Conservation (phyloP, 371 early-diverging fungal species). For the Syncephalastrum sp. region DNA sequence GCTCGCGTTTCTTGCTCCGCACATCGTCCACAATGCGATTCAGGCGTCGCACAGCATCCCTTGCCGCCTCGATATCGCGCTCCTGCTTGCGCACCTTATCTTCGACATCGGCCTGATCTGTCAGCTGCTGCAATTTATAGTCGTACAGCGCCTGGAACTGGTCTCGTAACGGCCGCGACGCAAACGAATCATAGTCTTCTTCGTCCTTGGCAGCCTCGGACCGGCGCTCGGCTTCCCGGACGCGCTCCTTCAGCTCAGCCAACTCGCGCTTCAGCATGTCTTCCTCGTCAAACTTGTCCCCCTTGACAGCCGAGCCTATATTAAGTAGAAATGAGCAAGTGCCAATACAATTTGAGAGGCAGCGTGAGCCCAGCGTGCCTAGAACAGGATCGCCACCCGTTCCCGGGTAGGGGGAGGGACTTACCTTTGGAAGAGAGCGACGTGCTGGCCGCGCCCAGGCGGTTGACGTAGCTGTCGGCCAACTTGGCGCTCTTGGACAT, state of each 20-base stretch:
- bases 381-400: too few relatives aligned
- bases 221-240: conserved; percentile 38
- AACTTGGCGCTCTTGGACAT: conserved; percentile 50
- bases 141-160: conserved; percentile 53
- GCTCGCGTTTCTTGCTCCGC: conserved; percentile 43
- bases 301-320: conserved; percentile 24
- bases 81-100: conserved; percentile 49
- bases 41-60: conserved; percentile 45
- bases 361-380: too few relatives aligned
- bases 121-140: conserved; percentile 48
- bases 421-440: conserved; percentile 39
- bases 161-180: conserved; percentile 42
- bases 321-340: too few relatives aligned
- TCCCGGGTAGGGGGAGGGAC: too few relatives aligned
- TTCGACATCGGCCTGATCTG: conserved; percentile 47
- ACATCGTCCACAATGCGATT: conserved; percentile 49
- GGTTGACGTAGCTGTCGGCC: conserved; percentile 52
- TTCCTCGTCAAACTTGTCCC: conserved; percentile 46
- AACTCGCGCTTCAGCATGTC: conserved; percentile 46
- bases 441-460: conserved; percentile 52
- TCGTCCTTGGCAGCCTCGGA: conserved; percentile 23
- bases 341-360: not conserved
- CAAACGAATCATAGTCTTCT: conserved; percentile 35
- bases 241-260: conserved; percentile 39
- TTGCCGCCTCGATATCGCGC: conserved; percentile 52